These are phyloP conservation scores for Tuber melanosporum DNA, from an alignment of 495 filamentous ascomycete genomes.

Conservation along the genomic window DNA sequence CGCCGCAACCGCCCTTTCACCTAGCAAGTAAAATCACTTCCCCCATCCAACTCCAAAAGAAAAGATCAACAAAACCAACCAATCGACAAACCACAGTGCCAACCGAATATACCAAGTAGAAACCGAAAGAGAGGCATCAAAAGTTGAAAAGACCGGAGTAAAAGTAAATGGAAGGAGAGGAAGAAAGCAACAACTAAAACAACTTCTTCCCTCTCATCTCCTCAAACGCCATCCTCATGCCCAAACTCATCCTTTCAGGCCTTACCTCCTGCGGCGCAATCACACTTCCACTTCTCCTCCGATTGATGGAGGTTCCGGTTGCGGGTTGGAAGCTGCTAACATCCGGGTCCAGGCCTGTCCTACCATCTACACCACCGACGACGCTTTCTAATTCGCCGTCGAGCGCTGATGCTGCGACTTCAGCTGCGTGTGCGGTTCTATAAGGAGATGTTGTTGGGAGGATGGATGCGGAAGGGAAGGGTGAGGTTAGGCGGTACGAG, in stretches of 20 bases:
- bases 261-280: constrained; percentile 19
- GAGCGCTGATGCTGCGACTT: constrained; percentile 34
- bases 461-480: constrained; percentile 31
- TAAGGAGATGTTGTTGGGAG: constrained; percentile 23
- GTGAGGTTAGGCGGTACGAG: constrained; percentile 34
- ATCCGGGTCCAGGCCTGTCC: constrained; percentile 40
- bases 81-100: not conserved
- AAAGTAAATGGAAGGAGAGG: not conserved
- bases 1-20: not conserved
- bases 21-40: not conserved
- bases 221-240: constrained; percentile 37
- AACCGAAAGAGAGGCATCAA: not conserved
- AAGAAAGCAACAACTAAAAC: not conserved
- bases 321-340: constrained; percentile 19
- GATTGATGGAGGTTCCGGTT: not conserved
- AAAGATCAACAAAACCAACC: not conserved
- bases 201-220: constrained; percentile 13
- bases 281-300: constrained; percentile 23
- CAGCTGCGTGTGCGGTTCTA: constrained; percentile 34
- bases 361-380: constrained; percentile 39
- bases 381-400: constrained; percentile 36
- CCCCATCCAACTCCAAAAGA: not conserved
- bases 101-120: not conserved
- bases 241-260: constrained; percentile 26
- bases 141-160: not conserved